These are phyloP conservation scores for Daldinia vernicosa DNA, from an alignment of 495 filamentous ascomycete genomes.

Conservation along the genomic window DNA sequence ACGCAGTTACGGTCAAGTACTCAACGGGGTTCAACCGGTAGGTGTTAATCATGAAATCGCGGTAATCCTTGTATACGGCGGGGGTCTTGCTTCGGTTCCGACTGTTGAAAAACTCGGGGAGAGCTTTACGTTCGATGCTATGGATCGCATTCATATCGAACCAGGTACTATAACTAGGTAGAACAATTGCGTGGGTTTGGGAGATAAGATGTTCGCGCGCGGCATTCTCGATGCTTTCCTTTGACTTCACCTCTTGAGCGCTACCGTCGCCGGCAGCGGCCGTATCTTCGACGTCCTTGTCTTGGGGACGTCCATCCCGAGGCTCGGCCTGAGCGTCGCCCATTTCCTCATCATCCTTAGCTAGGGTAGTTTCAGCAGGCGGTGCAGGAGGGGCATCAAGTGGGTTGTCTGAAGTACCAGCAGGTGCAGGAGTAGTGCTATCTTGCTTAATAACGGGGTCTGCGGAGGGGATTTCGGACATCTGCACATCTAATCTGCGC, in stretches of 20 bases:
- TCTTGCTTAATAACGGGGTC: conserved; percentile 64
- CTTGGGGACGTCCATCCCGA: conserved; percentile 54
- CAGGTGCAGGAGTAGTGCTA: conserved; percentile 60
- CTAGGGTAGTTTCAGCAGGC: conserved; percentile 67
- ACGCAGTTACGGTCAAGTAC: conserved; percentile 98
- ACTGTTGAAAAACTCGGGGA: conserved; percentile 98
- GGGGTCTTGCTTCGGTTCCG: conserved; percentile 97
- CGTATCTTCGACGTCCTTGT: conserved; percentile 58
- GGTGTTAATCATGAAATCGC: conserved; percentile 99
- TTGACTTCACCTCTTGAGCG: conserved; percentile 63
- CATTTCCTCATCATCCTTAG: conserved; percentile 87
- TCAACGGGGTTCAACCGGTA: conserved; percentile 95
- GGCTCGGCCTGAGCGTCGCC: conserved; percentile 69
- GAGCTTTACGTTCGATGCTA: conserved; percentile 85
- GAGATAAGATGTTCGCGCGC: conserved; percentile 90
- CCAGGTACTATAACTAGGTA: conserved; percentile 96
- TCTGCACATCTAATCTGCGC: conserved; percentile 60
- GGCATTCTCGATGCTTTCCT: conserved; percentile 81
- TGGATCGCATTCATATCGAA: conserved; percentile 97
- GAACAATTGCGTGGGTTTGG: conserved; percentile 92
- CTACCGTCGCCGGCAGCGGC: conserved; percentile 51
- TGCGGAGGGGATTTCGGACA: conserved; percentile 56
- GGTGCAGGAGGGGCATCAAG: conserved; percentile 85
- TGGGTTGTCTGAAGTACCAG: conserved; percentile 77
- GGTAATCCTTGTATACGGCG: conserved; percentile 97